Conservation (phyloP, 331 rosid genomes). For the Dryas integrifolia region DNA sequence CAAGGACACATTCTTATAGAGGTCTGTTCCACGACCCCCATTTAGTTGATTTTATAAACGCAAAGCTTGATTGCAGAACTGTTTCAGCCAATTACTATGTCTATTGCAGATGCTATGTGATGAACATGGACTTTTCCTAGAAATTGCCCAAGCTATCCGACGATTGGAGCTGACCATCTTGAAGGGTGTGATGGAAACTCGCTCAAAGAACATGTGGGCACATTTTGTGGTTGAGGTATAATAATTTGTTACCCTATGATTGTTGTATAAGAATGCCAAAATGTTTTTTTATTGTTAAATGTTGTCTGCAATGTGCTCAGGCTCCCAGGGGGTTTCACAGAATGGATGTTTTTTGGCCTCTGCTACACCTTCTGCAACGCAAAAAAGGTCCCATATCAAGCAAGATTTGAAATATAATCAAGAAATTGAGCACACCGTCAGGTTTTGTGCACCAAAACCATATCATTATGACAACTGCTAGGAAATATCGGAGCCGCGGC, state of each 20-base stretch:
- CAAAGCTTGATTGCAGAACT: background rate
- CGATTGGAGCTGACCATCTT: slow-evolving; percentile 57
- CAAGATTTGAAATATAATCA: slow-evolving; percentile 31
- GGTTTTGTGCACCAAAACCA: background rate
- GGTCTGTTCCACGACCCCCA: slow-evolving; percentile 33
- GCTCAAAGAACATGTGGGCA: slow-evolving; percentile 54
- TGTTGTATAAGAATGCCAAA: background rate
- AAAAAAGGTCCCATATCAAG: slow-evolving; percentile 38
- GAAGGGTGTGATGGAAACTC: slow-evolving; percentile 63
- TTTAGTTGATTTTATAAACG: background rate
- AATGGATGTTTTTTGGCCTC: slow-evolving; percentile 79
- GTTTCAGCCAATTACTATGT: background rate
- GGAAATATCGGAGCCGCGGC: background rate
- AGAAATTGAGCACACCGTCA: background rate
- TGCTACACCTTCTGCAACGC: slow-evolving; percentile 77
- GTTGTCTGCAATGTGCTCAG: slow-evolving; percentile 21
- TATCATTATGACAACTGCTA: background rate
- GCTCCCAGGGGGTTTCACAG: slow-evolving; percentile 82
- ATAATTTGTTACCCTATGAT: background rate
- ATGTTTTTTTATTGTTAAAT: background rate
- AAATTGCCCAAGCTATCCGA: slow-evolving; percentile 69
- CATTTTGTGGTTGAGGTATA: slow-evolving; percentile 81
- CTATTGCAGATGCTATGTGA: slow-evolving; percentile 59
- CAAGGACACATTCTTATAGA: slow-evolving; percentile 76
- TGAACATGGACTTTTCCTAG: slow-evolving; percentile 72